Conservation (phyloP, 2,329 filamentous ascomycete genomes). For the Nakataea oryzae region DNA sequence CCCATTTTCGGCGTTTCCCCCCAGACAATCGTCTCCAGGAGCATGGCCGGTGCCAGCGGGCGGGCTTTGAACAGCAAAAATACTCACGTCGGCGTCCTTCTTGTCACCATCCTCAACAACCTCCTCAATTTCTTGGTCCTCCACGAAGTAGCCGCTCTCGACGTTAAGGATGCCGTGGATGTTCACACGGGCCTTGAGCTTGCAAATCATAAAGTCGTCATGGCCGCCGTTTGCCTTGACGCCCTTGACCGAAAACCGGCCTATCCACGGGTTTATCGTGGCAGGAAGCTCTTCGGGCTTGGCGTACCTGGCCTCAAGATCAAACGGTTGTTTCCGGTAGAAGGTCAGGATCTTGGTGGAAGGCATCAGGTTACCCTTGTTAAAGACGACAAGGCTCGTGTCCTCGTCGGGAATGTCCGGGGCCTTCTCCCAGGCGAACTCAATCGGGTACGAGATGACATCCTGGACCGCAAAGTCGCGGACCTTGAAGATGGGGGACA, state of each 20-base stretch:
- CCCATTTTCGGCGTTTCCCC: background rate
- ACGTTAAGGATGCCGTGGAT: constrained; percentile 94
- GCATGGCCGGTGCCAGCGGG: background rate
- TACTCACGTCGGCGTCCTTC: constrained; percentile 67
- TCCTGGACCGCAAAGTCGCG: constrained; percentile 97
- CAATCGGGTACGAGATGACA: constrained; percentile 95
- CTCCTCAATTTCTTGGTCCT: constrained; percentile 93
- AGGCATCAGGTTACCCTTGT: constrained; percentile 91
- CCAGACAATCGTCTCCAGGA: background rate
- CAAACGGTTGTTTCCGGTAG: constrained; percentile 96
- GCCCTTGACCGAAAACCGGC: constrained; percentile 93
- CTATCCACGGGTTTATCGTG: constrained; percentile 90
- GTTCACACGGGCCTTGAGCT: constrained; percentile 95
- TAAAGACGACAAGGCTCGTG: constrained; percentile 93
- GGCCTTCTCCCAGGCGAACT: constrained; percentile 98
- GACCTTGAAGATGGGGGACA: constrained; percentile 95
- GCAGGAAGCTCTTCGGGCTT: constrained; percentile 80
- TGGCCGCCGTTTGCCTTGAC: constrained; percentile 80
- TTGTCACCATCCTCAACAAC: constrained; percentile 37
- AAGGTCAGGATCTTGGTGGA: constrained; percentile 99
- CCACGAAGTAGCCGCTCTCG: constrained; percentile 94
- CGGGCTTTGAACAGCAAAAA: constrained; percentile 1
- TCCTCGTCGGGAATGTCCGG: constrained; percentile 97
- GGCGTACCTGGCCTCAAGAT: constrained; percentile 88
- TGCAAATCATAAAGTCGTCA: constrained; percentile 99